Evolutionary conservation across 2,329 filamentous ascomycete genomes (phyloP).

Genomic region (Hymenoscyphus albidus): DNA sequence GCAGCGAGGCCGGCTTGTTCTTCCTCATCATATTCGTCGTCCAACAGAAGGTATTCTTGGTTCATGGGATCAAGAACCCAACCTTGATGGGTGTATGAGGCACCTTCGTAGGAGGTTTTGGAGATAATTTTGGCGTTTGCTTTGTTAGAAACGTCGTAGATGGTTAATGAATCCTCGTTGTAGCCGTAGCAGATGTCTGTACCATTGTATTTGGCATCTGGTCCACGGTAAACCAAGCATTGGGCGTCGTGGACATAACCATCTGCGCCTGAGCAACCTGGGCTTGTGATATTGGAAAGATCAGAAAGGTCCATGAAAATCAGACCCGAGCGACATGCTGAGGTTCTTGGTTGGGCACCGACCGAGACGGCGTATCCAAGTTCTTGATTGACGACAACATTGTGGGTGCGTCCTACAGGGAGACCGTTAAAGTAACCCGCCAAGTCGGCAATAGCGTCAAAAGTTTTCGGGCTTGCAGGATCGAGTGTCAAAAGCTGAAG

Average conservation of each 20-base stretch:
- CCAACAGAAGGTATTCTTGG: constrained; percentile 18
- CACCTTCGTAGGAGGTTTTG: constrained; percentile 46
- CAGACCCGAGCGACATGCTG: constrained; percentile 43
- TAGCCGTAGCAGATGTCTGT: constrained; percentile 24
- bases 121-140: constrained; percentile 41
- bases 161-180: constrained; percentile 39
- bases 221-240: constrained; percentile 24
- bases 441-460: constrained; percentile 38
- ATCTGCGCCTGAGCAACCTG: constrained; percentile 45
- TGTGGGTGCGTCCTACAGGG: constrained; percentile 41
- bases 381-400: constrained; percentile 42
- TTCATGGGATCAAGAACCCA: constrained; percentile 24
- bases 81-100: constrained; percentile 49
- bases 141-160: constrained; percentile 42
- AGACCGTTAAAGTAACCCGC: constrained; percentile 31
- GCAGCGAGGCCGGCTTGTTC: constrained; percentile 39
- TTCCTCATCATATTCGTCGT: constrained; percentile 40
- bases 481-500: constrained; percentile 34
- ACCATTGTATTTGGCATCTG: constrained; percentile 23
- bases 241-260: constrained; percentile 45
- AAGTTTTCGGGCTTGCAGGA: constrained; percentile 37
- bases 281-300: constrained; percentile 43
- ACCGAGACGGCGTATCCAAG: constrained; percentile 36
- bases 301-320: constrained; percentile 49
- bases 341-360: constrained; percentile 35